A percentile compares a stretch with the other conserved stretches of the same genome.
These are phyloP conservation scores for Quercus wislizeni DNA, from an alignment of 306 rosid species.

Conservation along the genomic window DNA sequence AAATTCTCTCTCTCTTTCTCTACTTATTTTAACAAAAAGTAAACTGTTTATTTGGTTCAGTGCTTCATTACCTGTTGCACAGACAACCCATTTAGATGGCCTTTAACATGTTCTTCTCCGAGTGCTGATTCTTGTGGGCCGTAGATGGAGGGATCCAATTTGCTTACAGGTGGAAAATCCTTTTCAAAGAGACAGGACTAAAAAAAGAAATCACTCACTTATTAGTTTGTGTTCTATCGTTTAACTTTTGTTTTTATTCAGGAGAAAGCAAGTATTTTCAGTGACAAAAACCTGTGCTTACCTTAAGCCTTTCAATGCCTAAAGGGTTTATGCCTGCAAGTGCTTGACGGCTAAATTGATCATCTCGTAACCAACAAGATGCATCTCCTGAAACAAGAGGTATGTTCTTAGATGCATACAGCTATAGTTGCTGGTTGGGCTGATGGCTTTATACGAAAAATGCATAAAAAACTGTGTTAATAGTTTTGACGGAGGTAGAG, in stretches of 20 bases:
- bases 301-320: conserved; percentile 6
- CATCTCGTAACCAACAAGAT: background rate
- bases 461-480: background rate
- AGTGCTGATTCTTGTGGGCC: conserved; percentile 49
- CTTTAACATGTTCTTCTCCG: conserved; percentile 45
- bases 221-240: background rate
- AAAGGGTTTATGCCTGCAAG: conserved; percentile 9
- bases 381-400: background rate
- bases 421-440: too few relatives aligned
- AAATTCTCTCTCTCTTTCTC: background rate
- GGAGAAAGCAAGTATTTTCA: background rate
- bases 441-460: too few relatives aligned
- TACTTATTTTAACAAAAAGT: background rate
- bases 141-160: conserved; percentile 41
- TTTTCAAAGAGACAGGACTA: background rate
- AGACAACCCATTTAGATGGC: conserved; percentile 40
- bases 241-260: background rate
- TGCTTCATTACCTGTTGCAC: conserved; percentile 32
- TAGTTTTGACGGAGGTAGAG: too few relatives aligned
- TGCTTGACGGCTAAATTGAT: conserved; percentile 14
- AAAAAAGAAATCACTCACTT: background rate
- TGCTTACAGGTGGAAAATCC: conserved; percentile 54
- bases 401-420: background rate
- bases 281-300: background rate
- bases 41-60: too few relatives aligned